Base-by-base conservation (phyloP, 768 basidiomycete genomes). In the Auriscalpium vulgare region DNA sequence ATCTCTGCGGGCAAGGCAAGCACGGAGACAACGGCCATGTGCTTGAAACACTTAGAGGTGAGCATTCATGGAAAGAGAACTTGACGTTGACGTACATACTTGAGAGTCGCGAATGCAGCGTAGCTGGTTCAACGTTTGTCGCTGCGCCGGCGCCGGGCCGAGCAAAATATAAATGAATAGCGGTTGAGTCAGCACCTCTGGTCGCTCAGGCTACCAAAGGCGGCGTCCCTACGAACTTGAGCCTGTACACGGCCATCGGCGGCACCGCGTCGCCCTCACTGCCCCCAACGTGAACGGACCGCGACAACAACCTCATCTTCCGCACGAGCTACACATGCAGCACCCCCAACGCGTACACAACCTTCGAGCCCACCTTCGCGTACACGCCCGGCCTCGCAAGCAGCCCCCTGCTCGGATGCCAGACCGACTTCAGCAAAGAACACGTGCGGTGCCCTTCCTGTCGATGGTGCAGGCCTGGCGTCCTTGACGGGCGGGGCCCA, bases 251-350 rank as follows among this genome's bases (percentile, higher is more conserved):
- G 43, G 53, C 71, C 48, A 34, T 58, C 47, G 47, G 46, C 9
- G 69, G 10, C 67, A n/a, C 60, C 17, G 68, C 61, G 38, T 51
- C 58, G 38, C 67, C 57, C 35, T 65, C 8, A 59, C n/a, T n/a
- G n/a, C 66, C 35, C 52, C 74, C 10, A 44, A 68, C 75, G 47
- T 74, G 74, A 10, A 78, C 79, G 10, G 87, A 77, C 72, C 58
- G 63, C 47, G 61, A 72, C 47, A 79, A 78, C 66, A 90, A 87
- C n/a, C n/a, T n/a, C n/a, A n/a, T n/a, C n/a, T n/a, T n/a, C 95
- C 54, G 74, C 83, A 83, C 78, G 2, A 63, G 83, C 13, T 98
- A 95, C 83, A 84, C 90, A 10, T 81, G 87, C 67, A 79, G 78
- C 59, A 74, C 94, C 66, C 67, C 98, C 61, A 80, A 82, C 2